phyloP scores from a whole-genome alignment of 1,139 yeast species.

The Blastobotrys capitulatus region DNA sequence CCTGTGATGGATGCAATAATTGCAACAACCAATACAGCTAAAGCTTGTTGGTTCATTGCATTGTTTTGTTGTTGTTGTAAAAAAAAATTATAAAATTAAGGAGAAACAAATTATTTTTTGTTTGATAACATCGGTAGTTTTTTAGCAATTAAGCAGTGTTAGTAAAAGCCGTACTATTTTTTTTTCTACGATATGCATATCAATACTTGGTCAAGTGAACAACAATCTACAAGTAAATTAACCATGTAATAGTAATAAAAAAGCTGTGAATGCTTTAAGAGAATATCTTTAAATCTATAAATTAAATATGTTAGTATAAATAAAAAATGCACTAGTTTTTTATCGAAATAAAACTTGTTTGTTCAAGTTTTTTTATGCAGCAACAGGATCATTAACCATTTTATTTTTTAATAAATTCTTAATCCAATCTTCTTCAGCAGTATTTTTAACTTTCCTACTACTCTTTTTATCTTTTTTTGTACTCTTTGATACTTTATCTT shows the following conservation, averaged over 20 bases:
- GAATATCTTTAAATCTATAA: too few species aligned
- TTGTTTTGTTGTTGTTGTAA: neutral
- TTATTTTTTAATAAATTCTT: conserved; percentile 11
- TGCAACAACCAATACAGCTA: conserved; percentile 1
- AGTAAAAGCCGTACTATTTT: too few species aligned
- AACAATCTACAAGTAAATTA: too few species aligned
- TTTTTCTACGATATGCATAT: too few species aligned
- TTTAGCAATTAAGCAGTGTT: too few species aligned
- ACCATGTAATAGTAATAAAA: too few species aligned
- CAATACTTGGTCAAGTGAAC: too few species aligned
- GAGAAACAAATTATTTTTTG: too few species aligned
- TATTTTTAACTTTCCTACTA: neutral
- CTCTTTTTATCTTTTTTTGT: neutral
- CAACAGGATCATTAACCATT: conserved; percentile 9
- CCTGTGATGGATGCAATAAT: conserved; percentile 15
- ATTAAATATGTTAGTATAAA: neutral
- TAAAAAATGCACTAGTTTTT: neutral
- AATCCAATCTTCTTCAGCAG: conserved; percentile 16
- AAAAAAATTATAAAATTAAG: neutral
- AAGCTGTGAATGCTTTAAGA: too few species aligned
- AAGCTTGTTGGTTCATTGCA: conserved; percentile 6
- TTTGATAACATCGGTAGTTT: too few species aligned
- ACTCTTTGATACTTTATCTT: conserved; percentile 3
- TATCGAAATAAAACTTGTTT: too few species aligned
- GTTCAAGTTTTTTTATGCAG: conserved; percentile 10